A percentile compares a stretch with the other conserved stretches of the same genome.
These are phyloP conservation scores for Cryptomeria japonica DNA, from an alignment of 75 land plant species.

Conservation along the genomic window DNA sequence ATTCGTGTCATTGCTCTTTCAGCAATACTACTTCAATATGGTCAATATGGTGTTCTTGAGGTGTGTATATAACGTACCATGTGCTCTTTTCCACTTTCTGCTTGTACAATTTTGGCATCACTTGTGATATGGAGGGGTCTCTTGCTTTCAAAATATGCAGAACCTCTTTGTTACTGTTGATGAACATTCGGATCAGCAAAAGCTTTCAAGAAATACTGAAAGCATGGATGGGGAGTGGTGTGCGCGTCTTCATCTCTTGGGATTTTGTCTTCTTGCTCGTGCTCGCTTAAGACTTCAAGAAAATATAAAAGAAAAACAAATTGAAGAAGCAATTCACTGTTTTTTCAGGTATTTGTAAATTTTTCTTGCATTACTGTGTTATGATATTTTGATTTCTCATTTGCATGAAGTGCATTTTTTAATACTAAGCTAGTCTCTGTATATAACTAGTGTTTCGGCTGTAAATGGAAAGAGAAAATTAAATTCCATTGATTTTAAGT, in stretches of 20 bases:
- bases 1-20: conserved; percentile 55
- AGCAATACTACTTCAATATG: conserved; percentile 56
- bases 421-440: not conserved
- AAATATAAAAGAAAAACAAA: conserved; percentile 43
- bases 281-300: conserved; percentile 46
- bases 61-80: conserved; percentile 25
- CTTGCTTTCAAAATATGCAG: conserved; percentile 30
- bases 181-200: conserved; percentile 55
- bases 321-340: conserved; percentile 72
- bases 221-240: conserved; percentile 56
- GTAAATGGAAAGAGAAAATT: not conserved
- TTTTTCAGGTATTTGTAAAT: conserved; percentile 73
- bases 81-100: conserved; percentile 2
- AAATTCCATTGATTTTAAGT: not conserved
- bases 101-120: not conserved
- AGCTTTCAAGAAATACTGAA: conserved; percentile 34
- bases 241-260: conserved; percentile 70
- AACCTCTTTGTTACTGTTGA: conserved; percentile 53
- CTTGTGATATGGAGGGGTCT: not conserved
- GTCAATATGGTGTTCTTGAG: conserved; percentile 86
- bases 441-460: not conserved
- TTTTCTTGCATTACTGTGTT: not conserved
- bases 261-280: conserved; percentile 74
- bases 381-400: not conserved
- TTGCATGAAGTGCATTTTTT: not conserved